Conservation (phyloP, 306 rosid genomes). For the Sindora glabra region DNA sequence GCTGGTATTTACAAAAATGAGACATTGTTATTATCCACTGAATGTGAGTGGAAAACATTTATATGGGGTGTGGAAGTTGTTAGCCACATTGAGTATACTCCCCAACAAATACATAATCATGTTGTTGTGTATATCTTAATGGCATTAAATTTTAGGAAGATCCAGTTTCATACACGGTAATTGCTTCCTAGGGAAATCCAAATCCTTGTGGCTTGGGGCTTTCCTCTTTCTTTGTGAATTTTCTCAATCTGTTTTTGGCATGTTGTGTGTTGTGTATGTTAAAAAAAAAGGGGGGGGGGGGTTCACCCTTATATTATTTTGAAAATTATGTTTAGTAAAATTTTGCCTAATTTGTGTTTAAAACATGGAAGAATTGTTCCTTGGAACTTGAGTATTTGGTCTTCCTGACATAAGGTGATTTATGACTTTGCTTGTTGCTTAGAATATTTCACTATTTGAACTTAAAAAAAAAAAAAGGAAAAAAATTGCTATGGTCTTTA, state of each 20-base stretch:
- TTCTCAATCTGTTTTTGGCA: background rate
- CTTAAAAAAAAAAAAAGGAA: too few species aligned
- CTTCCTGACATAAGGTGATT: background rate
- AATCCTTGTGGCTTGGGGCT: background rate
- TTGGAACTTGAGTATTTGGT: background rate
- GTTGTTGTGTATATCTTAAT: conserved; percentile 7
- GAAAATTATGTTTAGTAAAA: background rate
- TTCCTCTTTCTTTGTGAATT: background rate
- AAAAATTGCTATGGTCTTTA: background rate
- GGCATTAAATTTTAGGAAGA: background rate
- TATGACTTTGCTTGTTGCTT: background rate
- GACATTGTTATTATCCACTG: background rate
- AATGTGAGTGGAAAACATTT: conserved; percentile 2
- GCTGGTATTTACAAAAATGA: background rate
- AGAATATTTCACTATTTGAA: background rate
- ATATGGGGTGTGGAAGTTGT: background rate
- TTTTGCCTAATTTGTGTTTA: conserved; percentile 8
- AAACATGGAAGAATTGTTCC: background rate
- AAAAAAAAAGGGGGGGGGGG: too few species aligned
- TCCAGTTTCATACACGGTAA: background rate
- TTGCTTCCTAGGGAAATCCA: background rate
- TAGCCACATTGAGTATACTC: conserved; percentile 4
- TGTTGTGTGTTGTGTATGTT: background rate
- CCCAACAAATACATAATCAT: background rate
- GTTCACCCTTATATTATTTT: background rate